Evolutionary conservation across 352 stramenopile genomes (phyloP), one percentile per base, ranked within the genome.

Genomic region (Globisporangium nunn): DNA sequence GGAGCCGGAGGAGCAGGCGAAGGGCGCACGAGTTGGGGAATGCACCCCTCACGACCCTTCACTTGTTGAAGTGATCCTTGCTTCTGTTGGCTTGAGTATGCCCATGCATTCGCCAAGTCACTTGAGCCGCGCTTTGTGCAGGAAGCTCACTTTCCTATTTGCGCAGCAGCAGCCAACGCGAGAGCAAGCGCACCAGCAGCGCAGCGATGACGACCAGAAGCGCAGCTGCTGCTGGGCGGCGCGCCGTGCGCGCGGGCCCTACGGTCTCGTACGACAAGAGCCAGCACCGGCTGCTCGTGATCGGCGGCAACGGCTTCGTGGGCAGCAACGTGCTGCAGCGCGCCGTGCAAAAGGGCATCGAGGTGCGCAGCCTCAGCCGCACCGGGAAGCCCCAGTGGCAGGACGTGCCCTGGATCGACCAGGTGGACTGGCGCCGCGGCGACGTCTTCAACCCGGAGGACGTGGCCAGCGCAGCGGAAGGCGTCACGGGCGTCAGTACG

Each of bases 251-350:
- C n/a, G 44, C 60, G 58, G 65, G 50, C 33, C 52, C 71, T 11
- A 66, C 73, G 39, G 76, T 73, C 64, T 62, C 74, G 2, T 86
- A 84, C 61, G 72, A 84, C 58, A 80, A 78, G 61, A 76, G 72
- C 58, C 82, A 91, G 72, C 84, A 92, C 63, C 59, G 58, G 10
- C 65, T 96, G 53, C 78, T 96, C 28, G 75, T 97, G 50, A 68
- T 96, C n/a, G 87, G 87, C 40, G 88, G 88, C 53, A 95, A 86
- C 49, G 87, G 87, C 58, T 97, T 94, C 67, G 87, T 96, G 37
- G 88, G 88, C 56, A 91, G 87, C 68, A 97, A 97, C 70, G 86
- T 96, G 53, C 68, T 95, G 18, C 81, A 95, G 61, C 83, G 82
- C 18, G 87, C 87, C 12, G 77, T 96, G 35, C 75, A 94, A 66